Conservation (phyloP, 2,329 filamentous ascomycete genomes). For the Phaeosphaeria sp. region DNA sequence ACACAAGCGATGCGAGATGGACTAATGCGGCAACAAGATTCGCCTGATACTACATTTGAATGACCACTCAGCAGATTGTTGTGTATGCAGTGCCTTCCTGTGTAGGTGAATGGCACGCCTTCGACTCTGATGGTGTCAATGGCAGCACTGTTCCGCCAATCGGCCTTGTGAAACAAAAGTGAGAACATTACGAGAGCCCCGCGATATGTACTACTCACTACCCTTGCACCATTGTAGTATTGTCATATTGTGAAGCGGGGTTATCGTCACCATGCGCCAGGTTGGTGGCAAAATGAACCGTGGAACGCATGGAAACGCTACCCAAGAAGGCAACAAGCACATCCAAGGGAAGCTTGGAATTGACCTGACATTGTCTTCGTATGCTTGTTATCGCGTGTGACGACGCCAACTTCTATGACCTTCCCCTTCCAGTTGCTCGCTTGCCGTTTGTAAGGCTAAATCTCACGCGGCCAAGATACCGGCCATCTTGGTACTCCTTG, state of each 20-base stretch:
- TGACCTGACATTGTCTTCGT: not conserved
- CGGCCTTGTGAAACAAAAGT: too few relatives aligned
- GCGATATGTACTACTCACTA: not conserved
- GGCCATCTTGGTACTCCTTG: not conserved
- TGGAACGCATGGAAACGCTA: not conserved
- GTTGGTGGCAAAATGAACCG: not conserved
- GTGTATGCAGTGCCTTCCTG: too few relatives aligned
- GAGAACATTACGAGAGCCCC: too few relatives aligned
- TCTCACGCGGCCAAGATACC: not conserved
- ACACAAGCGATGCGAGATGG: too few relatives aligned
- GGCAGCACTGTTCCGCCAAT: too few relatives aligned
- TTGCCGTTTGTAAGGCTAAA: not conserved
- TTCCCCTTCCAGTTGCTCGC: not conserved
- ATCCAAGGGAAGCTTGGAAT: not conserved
- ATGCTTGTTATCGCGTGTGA: slow-evolving; percentile 3
- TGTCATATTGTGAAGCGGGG: not conserved
- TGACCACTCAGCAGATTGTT: too few relatives aligned
- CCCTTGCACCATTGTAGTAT: not conserved
- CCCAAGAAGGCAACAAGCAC: not conserved
- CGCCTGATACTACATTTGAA: too few relatives aligned
- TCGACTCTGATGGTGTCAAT: too few relatives aligned
- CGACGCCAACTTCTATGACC: slow-evolving; percentile 3
- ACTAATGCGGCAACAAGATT: too few relatives aligned
- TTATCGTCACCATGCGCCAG: not conserved
- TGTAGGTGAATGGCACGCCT: too few relatives aligned